Base-by-base conservation (phyloP, 1,284 basidiomycete species). In the Ustilago shanxiensis region DNA sequence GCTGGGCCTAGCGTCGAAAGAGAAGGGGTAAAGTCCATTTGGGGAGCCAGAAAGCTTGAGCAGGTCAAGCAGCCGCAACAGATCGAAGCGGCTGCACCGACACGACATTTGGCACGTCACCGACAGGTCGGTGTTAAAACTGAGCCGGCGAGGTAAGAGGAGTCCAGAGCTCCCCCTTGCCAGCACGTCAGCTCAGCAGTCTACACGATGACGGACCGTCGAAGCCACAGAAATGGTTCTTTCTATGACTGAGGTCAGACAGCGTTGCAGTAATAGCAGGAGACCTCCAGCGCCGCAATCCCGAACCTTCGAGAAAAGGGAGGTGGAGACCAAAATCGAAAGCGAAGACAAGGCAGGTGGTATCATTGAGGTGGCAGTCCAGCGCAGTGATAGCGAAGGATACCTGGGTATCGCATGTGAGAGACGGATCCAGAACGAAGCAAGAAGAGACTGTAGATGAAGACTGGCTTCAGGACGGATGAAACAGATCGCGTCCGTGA, bases 401-500 rank as follows among this genome's bases (percentile, higher is more conserved):
- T 47, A 33, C 60, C 70, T 28, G 60, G 70, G 70, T 67, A 72
- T 72, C 65, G 70, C 65, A 67, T 60, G 54, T 60, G 66, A 61
- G 16, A 33, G 41, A 45, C 20, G 59, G 49, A 55, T 67, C 60
- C 70, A 67, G 65, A 37, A 44, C 45, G 66, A 22, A 67, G 70
- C 61, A 67, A 70, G 61, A 52, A 53, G 69, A 56, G 64, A 56
- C 60, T 45, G 54, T 60, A 14, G 24, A 44, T 66, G 53, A 60
- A 51, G 51, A 44, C 44, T 33, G 24, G 54, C 60, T 62, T 58
- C 60, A 26, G n/a, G 26, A 33, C 39, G 14, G 20, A 39, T n/a
- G 44, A 29, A 47, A 49, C 5, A 44, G 39, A 49, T 28, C 24
- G 47, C 28, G 47, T 49, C 47, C 47, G 24, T 44, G 31, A 33